Evolutionary conservation across 805 yeast genomes (phyloP).

Genomic region (Pichia paraexigua): DNA sequence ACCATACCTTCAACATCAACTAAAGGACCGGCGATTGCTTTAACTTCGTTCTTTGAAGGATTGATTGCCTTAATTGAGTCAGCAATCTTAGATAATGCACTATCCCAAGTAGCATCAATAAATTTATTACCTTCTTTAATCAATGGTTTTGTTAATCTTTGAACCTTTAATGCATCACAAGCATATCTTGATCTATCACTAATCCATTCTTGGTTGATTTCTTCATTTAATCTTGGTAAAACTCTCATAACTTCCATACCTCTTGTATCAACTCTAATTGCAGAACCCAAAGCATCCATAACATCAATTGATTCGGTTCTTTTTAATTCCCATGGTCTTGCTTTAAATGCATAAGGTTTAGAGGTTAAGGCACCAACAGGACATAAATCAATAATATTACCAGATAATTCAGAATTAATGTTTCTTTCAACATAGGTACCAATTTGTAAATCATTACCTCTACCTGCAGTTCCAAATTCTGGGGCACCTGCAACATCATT

Average conservation of each 20-base stretch:
- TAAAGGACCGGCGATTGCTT: constrained; percentile 76
- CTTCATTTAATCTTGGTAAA: constrained; percentile 78
- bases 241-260: constrained; percentile 85
- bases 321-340: constrained; percentile 90
- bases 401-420: constrained; percentile 76
- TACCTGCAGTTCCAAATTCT: constrained; percentile 80
- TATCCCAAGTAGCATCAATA: constrained; percentile 79
- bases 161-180: constrained; percentile 78
- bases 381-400: constrained; percentile 80
- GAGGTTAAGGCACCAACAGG: constrained; percentile 90
- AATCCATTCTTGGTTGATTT: constrained; percentile 86
- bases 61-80: constrained; percentile 46
- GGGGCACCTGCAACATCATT: constrained; percentile 92
- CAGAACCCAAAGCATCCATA: constrained; percentile 75
- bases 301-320: constrained; percentile 84
- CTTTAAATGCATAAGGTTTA: constrained; percentile 87
- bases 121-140: constrained; percentile 62
- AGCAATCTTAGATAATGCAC: constrained; percentile 65
- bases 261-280: constrained; percentile 76
- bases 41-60: constrained; percentile 63
- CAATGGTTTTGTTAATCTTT: constrained; percentile 75
- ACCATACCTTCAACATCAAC: constrained; percentile 79
- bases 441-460: constrained; percentile 89
- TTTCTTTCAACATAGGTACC: constrained; percentile 85
- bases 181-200: constrained; percentile 83